phyloP scores from a whole-genome alignment of 495 filamentous ascomycete species.

The Hapsidospora chrysogenum region DNA sequence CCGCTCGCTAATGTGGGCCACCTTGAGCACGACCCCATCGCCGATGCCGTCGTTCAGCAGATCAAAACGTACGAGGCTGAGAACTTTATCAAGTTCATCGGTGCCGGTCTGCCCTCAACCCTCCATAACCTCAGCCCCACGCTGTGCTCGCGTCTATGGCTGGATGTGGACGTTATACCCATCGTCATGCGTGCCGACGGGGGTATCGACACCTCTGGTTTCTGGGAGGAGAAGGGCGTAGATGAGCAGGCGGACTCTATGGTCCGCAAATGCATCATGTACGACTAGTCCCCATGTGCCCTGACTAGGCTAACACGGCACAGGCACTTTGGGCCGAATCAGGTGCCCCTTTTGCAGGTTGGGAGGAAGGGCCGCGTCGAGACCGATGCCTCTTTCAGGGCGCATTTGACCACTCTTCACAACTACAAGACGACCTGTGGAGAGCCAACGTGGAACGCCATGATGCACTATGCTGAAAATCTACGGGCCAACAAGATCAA shows the following conservation, averaged over 20 bases:
- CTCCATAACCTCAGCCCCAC: slow-evolving; percentile 35
- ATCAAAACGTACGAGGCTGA: slow-evolving; percentile 39
- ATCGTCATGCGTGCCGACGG: slow-evolving; percentile 34
- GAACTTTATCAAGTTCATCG: slow-evolving; percentile 52
- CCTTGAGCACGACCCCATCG: slow-evolving; percentile 23
- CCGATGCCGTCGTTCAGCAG: slow-evolving; percentile 34
- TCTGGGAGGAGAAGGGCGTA: slow-evolving; percentile 39
- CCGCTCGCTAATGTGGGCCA: slow-evolving; percentile 17
- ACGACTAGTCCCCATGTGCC: slow-evolving; percentile 3
- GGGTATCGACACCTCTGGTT: slow-evolving; percentile 23
- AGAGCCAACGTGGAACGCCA: slow-evolving; percentile 47
- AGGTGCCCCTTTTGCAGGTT: slow-evolving; percentile 57
- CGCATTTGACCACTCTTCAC: slow-evolving; percentile 39
- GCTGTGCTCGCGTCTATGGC: slow-evolving; percentile 62
- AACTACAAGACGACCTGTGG: slow-evolving; percentile 50
- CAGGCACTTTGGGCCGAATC: slow-evolving; percentile 62
- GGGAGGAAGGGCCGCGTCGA: slow-evolving; percentile 59
- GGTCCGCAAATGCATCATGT: slow-evolving; percentile 66
- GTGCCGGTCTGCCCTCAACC: slow-evolving; percentile 37
- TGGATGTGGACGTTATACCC: slow-evolving; percentile 61
- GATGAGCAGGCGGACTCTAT: slow-evolving; percentile 82
- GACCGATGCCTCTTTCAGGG: slow-evolving; percentile 50
- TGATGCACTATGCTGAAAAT: slow-evolving; percentile 47
- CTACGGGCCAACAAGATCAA: slow-evolving; percentile 51
- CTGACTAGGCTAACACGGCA: slow-evolving; percentile 3